Conservation (phyloP, 768 basidiomycete species). For the Gelatoporia subvermispora region DNA sequence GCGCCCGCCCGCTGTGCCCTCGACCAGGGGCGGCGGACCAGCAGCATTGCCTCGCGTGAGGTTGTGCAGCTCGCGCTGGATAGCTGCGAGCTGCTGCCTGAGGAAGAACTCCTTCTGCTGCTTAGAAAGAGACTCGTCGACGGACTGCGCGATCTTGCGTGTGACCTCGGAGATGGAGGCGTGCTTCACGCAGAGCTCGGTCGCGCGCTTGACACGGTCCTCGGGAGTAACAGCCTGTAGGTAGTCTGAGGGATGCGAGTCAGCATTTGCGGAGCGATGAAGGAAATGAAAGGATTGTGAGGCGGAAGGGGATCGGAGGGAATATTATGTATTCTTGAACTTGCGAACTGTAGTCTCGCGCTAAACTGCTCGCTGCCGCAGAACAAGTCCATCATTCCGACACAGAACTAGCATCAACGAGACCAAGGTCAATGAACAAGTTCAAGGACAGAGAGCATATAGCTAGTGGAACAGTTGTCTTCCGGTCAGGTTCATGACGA, state of each 20-base stretch:
- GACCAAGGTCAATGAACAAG: too few species aligned
- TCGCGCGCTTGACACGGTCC: conserved; percentile 60
- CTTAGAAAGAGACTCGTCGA: conserved; percentile 80
- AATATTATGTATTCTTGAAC: too few species aligned
- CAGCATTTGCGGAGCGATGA: background rate
- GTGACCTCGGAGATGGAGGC: conserved; percentile 76
- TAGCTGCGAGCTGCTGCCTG: conserved; percentile 77
- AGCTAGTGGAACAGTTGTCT: too few species aligned
- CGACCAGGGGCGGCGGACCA: background rate
- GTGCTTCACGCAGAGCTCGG: conserved; percentile 69
- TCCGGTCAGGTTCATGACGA: too few species aligned
- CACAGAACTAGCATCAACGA: too few species aligned
- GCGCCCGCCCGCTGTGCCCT: conserved; percentile 12
- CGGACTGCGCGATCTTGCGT: conserved; percentile 73
- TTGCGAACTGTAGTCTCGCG: too few species aligned
- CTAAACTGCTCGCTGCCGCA: too few species aligned
- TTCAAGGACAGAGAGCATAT: too few species aligned
- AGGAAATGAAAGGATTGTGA: background rate
- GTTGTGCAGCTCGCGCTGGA: conserved; percentile 67
- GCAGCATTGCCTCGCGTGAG: conserved; percentile 34
- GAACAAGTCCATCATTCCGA: too few species aligned
- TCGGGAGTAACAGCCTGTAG: conserved; percentile 56
- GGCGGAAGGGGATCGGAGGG: background rate
- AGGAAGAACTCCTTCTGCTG: conserved; percentile 88
- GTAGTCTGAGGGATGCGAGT: conserved; percentile 38